A percentile compares a stretch with the other conserved stretches of the same genome.
Evolutionary conservation across 2,329 filamentous ascomycete species (phyloP).

Genomic region (Alternaria triticimaculans): DNA sequence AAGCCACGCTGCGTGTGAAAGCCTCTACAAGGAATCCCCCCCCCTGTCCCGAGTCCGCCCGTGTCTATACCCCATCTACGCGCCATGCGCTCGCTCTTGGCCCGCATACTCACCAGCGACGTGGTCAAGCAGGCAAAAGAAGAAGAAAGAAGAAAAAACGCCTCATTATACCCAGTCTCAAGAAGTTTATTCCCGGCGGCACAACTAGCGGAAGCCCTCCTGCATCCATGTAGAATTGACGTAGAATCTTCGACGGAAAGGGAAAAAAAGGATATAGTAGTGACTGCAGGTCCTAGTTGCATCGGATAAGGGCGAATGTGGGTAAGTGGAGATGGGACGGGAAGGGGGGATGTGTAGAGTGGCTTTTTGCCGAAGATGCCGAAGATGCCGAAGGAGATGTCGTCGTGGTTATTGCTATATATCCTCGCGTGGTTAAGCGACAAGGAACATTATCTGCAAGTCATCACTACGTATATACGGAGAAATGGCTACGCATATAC

Average conservation of each 20-base stretch:
- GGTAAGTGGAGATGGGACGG: background rate
- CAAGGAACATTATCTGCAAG: background rate
- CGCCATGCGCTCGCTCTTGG: background rate
- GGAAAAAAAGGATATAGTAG: background rate
- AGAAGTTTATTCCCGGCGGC: background rate
- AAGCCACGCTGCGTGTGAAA: background rate
- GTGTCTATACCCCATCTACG: background rate
- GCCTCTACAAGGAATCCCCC: background rate
- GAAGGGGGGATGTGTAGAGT: background rate
- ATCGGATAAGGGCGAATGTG: background rate
- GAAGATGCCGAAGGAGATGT: background rate
- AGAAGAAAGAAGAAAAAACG: background rate
- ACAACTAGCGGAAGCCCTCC: background rate
- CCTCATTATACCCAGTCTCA: background rate
- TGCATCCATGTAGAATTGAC: background rate
- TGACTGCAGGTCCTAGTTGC: background rate
- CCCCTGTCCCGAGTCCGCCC: background rate
- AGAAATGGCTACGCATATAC: background rate
- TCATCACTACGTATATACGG: background rate
- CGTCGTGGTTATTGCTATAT: background rate
- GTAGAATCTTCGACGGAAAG: background rate
- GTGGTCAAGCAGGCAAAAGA: background rate
- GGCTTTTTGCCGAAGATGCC: background rate
- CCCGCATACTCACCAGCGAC: background rate
- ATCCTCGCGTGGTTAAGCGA: background rate